Conservation (phyloP, 2,329 filamentous ascomycete species). For the Rhynchosporium graminicola region DNA sequence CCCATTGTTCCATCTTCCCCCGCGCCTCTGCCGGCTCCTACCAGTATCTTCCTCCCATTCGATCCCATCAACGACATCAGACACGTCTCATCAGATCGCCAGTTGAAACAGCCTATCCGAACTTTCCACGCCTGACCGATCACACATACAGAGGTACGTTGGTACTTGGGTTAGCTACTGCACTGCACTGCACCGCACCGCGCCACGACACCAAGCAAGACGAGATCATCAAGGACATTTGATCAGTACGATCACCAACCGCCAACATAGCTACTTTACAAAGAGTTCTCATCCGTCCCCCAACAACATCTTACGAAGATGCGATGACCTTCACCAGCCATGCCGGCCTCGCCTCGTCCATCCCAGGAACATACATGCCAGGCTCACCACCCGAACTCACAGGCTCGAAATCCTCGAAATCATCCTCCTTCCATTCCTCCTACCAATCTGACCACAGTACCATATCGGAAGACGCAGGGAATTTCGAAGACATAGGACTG, state of each 20-base stretch:
- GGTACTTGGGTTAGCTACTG: too few relatives aligned
- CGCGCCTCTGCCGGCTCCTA: constrained; percentile 17
- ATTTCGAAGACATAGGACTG: constrained; percentile 93
- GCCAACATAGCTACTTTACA: constrained; percentile 40
- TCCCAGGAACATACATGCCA: constrained; percentile 60
- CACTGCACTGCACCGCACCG: too few relatives aligned
- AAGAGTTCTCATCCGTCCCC: constrained; percentile 31
- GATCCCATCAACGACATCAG: constrained; percentile 13
- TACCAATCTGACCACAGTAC: constrained; percentile 69
- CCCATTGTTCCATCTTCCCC: constrained; percentile 9
- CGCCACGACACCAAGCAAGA: neutral
- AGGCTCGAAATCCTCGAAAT: constrained; percentile 85
- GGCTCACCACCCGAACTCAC: constrained; percentile 78
- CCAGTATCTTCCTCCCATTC: too few relatives aligned
- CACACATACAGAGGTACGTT: neutral
- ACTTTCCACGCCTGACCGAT: constrained; percentile 9
- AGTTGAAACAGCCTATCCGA: constrained; percentile 20
- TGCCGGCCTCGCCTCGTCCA: constrained; percentile 30
- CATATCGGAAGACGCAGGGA: constrained; percentile 66
- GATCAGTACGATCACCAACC: constrained; percentile 22
- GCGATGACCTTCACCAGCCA: constrained; percentile 36
- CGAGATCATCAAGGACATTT: neutral
- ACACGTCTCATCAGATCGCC: neutral
- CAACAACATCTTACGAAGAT: constrained; percentile 35
- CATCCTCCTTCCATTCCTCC: constrained; percentile 82